These are phyloP conservation scores for Pleurotus ostreatus DNA, from an alignment of 768 basidiomycete species.

Conservation along the genomic window DNA sequence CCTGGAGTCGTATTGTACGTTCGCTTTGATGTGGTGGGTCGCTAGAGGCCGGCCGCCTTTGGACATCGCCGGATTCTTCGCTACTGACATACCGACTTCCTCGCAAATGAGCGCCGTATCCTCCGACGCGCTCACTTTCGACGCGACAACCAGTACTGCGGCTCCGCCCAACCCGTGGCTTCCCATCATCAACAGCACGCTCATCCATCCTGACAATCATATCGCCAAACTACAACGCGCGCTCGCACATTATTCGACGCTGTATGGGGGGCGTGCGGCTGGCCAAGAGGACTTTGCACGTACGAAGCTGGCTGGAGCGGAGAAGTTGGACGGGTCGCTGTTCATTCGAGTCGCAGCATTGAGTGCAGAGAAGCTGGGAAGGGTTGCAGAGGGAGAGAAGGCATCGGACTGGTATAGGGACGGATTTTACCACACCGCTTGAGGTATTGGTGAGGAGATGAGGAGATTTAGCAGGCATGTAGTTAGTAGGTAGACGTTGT, in stretches of 20 bases:
- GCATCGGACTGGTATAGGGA: slow-evolving; percentile 12
- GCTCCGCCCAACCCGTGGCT: slow-evolving; percentile 35
- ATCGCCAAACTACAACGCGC: slow-evolving; percentile 49
- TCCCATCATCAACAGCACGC: slow-evolving; percentile 31
- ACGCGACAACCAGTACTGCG: slow-evolving; percentile 11
- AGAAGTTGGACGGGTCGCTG: slow-evolving; percentile 55
- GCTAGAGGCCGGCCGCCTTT: slow-evolving; percentile 27
- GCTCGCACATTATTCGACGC: slow-evolving; percentile 39
- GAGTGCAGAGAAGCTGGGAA: slow-evolving; percentile 39
- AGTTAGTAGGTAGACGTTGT: too few species aligned
- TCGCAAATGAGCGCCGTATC: slow-evolving; percentile 7
- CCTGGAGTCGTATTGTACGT: slow-evolving; percentile 19
- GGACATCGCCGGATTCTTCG: slow-evolving; percentile 26
- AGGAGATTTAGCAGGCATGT: too few species aligned
- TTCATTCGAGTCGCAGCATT: slow-evolving; percentile 57
- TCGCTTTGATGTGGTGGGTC: slow-evolving; percentile 20
- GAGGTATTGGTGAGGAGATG: too few species aligned
- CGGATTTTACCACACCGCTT: slow-evolving; percentile 3
- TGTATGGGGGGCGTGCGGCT: slow-evolving; percentile 34
- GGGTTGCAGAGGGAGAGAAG: slow-evolving; percentile 32
- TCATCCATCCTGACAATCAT: slow-evolving; percentile 34
- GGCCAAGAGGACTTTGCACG: slow-evolving; percentile 18
- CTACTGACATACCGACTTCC: slow-evolving; percentile 12
- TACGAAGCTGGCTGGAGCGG: slow-evolving; percentile 43
- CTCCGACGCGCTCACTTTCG: slow-evolving; percentile 1